A percentile compares a stretch with the other conserved stretches of the same genome.
Conservation (phyloP, 2,329 filamentous ascomycete genomes). For the Scytalidium sp. region DNA sequence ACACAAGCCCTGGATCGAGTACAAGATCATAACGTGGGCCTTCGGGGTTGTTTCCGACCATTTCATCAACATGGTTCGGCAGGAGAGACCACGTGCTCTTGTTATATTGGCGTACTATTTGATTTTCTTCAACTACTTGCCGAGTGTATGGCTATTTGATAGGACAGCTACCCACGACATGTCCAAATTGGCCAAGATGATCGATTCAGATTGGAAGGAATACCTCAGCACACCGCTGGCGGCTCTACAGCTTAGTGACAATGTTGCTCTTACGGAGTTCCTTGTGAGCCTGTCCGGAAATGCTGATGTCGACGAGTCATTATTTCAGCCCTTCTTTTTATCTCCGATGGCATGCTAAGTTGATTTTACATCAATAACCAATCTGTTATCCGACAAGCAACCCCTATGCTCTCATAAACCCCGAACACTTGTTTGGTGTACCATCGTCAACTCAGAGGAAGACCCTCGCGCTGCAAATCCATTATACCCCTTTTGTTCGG, state of each 20-base stretch:
- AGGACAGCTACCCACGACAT: background rate
- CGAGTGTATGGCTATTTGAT: background rate
- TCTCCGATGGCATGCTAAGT: background rate
- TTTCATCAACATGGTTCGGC: slow-evolving; percentile 12
- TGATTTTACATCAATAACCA: background rate
- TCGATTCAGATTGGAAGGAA: background rate
- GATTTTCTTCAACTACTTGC: slow-evolving; percentile 9
- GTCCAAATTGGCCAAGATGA: background rate
- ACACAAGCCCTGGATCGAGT: slow-evolving; percentile 1
- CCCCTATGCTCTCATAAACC: background rate
- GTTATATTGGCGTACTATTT: slow-evolving; percentile 16
- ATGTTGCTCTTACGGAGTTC: background rate
- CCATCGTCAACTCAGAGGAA: background rate
- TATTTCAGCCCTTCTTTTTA: background rate
- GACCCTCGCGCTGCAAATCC: background rate
- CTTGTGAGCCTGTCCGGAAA: background rate
- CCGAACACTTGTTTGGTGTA: background rate
- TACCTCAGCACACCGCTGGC: background rate
- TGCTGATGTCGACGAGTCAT: background rate
- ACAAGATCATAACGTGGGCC: background rate
- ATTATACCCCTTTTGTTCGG: background rate
- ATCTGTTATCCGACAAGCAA: background rate
- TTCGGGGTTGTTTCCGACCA: slow-evolving; percentile 22
- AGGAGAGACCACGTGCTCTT: slow-evolving; percentile 12
- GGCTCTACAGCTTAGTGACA: background rate